Evolutionary conservation across 352 stramenopile species (phyloP), one percentile per base, ranked within the genome.

Genomic region (Phytophthora capsici): DNA sequence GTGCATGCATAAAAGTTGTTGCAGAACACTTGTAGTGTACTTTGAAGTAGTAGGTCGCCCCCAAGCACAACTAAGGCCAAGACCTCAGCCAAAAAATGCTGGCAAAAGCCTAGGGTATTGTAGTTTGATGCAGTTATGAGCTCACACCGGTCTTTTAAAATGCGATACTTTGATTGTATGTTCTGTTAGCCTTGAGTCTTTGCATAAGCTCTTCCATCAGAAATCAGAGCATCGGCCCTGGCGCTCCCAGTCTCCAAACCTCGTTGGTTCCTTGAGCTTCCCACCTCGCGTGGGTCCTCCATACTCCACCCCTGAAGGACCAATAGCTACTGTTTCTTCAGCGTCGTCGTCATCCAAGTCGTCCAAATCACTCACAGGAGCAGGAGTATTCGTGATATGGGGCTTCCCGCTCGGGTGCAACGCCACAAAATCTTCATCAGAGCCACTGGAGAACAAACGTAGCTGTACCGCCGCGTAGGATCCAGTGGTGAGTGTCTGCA

Each of bases 221-320:
- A 99, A 99, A 69, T 99, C 97, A 14, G 88, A 96, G 77, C 95
- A 99, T 13, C 96, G 83, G 17, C 97, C 97, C 66, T 99, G 98
- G 58, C 96, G 90, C 78, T 99, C 97, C 97, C 97, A 99, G 77
- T 99, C 97, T 43, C 97, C 97, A 75, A 97, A 99, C 30, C 97
- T 84, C 44, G 97, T 99, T 20, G 97, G 97, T 72, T 99, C 97
- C 49, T 93, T 89, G 38, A 98, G 84, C 69, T 90, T 86, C 49
- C 97, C 97, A 40, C 97, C 96, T 50, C 94, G 80, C 58, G 86
- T 90, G 4, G 97, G 97, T 3, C 97, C 97, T 58, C 96, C 96
- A 73, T 96, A 99, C 79, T 99, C 97, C 6, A 67, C 69, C 19
- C 91, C 88, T 23, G 82, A 78, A 6, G 96, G 93, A 12, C 96